Conservation (phyloP, 768 basidiomycete genomes). For the Pleurotus pulmonarius region DNA sequence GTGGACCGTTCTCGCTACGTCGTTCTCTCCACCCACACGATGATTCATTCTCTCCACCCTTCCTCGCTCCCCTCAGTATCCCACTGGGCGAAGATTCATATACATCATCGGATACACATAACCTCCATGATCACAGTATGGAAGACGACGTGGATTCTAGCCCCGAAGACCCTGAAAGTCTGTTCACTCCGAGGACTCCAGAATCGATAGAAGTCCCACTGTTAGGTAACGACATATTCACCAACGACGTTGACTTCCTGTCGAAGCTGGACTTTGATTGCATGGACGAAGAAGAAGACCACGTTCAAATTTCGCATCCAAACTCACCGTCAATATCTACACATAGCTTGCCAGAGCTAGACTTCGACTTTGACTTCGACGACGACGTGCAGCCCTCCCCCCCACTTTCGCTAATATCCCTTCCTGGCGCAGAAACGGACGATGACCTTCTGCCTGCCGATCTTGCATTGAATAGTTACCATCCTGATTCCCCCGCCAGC, state of each 20-base stretch:
- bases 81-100: conserved; percentile 14
- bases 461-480: conserved; percentile 2
- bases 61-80: conserved; percentile 17
- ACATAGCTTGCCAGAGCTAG: conserved; percentile 21
- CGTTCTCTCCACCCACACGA: not conserved
- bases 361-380: conserved; percentile 21
- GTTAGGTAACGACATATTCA: not conserved
- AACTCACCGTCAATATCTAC: conserved; percentile 25
- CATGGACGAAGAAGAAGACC: not conserved
- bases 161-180: conserved; percentile 1
- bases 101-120: not conserved
- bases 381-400: conserved; percentile 16
- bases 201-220: not conserved
- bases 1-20: not conserved
- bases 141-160: not conserved
- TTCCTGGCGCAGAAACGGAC: conserved; percentile 41
- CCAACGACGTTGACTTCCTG: not conserved
- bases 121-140: not conserved
- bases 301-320: conserved; percentile 2
- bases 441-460: conserved; percentile 34
- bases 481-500: not conserved
- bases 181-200: conserved; percentile 3
- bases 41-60: not conserved
- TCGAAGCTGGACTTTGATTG: conserved; percentile 1
- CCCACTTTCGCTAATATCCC: conserved; percentile 26